Evolutionary conservation across 192 early-diverging fungal genomes (phyloP).

Genomic region (Phlyctochytrium arcticum): DNA sequence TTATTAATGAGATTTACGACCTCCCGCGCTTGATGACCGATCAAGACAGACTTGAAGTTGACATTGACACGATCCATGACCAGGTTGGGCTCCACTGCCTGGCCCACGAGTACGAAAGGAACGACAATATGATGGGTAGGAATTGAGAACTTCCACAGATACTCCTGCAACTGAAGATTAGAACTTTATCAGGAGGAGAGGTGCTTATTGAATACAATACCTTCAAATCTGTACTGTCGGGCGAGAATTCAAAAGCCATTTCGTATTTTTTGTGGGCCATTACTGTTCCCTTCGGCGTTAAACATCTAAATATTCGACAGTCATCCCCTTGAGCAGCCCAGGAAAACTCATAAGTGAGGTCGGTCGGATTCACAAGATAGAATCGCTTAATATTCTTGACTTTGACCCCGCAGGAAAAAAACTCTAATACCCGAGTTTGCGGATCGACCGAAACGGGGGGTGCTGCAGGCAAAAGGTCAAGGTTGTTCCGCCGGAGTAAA

Average conservation of each 20-base stretch:
- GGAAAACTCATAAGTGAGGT: constrained; percentile 44
- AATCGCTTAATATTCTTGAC: constrained; percentile 53
- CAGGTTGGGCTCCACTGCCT: constrained; percentile 53
- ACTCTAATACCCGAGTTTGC: constrained; percentile 52
- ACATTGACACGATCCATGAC: constrained; percentile 48
- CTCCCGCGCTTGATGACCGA: constrained; percentile 54
- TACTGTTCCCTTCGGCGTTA: constrained; percentile 44
- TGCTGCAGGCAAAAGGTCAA: constrained; percentile 29
- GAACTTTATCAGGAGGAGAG: neutral
- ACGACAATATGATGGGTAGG: constrained; percentile 41
- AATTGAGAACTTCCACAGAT: constrained; percentile 51
- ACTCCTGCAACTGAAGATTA: constrained; percentile 35
- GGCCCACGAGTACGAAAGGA: constrained; percentile 55
- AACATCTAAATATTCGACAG: constrained; percentile 43
- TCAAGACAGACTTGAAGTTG: constrained; percentile 58
- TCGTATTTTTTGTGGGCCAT: constrained; percentile 51
- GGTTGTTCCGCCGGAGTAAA: constrained; percentile 36
- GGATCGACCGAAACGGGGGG: constrained; percentile 27
- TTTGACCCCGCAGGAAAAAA: constrained; percentile 50
- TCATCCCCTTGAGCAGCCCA: constrained; percentile 38
- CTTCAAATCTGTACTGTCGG: constrained; percentile 50
- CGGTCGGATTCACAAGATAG: constrained; percentile 57
- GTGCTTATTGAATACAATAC: constrained; percentile 5
- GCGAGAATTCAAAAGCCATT: constrained; percentile 53
- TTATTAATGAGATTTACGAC: constrained; percentile 49